Evolutionary conservation across 805 yeast genomes (phyloP).

Genomic region (Saturnispora hagleri): DNA sequence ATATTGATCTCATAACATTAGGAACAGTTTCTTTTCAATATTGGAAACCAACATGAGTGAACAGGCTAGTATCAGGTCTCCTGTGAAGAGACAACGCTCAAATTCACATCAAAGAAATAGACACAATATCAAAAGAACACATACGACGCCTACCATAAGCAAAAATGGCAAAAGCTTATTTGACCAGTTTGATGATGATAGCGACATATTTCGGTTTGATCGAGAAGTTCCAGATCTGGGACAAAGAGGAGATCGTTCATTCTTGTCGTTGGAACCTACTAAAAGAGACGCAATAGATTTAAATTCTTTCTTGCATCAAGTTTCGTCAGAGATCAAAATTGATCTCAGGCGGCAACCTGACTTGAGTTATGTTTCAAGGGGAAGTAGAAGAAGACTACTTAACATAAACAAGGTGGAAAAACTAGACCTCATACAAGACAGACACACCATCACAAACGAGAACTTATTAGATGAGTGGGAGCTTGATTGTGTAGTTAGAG

Average conservation of each 20-base stretch:
- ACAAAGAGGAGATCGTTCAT: neutral
- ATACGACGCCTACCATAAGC: conserved; percentile 9
- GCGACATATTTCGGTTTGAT: conserved; percentile 5
- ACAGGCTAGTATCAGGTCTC: neutral
- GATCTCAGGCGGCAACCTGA: neutral
- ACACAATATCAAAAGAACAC: conserved; percentile 16
- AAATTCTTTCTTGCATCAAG: conserved; percentile 19
- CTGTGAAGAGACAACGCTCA: conserved; percentile 4
- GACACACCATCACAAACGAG: conserved; percentile 11
- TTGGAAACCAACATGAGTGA: neutral
- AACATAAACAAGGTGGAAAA: neutral
- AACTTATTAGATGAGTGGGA: conserved; percentile 10
- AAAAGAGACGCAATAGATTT: conserved; percentile 19
- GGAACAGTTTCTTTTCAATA: neutral
- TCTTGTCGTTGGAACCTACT: conserved; percentile 6
- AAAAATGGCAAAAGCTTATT: neutral
- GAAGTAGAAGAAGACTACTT: neutral
- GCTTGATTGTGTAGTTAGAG: conserved; percentile 14
- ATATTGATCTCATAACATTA: neutral
- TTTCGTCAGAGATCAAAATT: conserved; percentile 15
- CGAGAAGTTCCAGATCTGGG: neutral
- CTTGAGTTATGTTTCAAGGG: neutral
- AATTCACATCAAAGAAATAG: conserved; percentile 3
- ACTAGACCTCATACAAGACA: conserved; percentile 4
- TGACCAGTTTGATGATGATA: neutral